These are phyloP conservation scores for Tricholoma flavovirens DNA, from an alignment of 768 basidiomycete genomes.

Conservation along the genomic window DNA sequence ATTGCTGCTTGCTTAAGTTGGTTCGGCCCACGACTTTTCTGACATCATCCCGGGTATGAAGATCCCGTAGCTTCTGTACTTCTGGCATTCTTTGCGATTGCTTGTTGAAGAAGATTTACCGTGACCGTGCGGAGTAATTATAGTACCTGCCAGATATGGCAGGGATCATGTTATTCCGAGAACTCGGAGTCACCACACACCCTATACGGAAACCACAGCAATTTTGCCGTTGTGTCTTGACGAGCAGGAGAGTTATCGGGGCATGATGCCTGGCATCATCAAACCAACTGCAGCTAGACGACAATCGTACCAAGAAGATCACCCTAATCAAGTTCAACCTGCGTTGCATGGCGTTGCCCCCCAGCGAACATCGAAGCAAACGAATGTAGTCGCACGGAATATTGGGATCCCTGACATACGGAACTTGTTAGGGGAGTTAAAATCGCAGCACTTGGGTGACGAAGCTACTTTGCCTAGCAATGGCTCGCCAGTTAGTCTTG, in stretches of 20 bases:
- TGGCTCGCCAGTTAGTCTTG: neutral
- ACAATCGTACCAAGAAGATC: slow-evolving; percentile 1
- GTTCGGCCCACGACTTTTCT: no score
- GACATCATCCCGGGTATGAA: no score
- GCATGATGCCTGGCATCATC: slow-evolving; percentile 2
- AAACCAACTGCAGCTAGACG: slow-evolving; percentile 3
- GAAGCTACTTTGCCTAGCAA: neutral
- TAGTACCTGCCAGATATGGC: no score
- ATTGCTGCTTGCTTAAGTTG: no score
- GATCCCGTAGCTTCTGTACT: no score
- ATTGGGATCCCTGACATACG: neutral
- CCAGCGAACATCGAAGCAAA: neutral
- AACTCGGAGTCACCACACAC: no score
- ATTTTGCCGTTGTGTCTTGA: slow-evolving; percentile 10
- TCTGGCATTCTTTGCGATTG: no score
- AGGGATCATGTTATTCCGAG: no score
- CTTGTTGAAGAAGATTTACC: no score
- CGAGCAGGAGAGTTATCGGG: slow-evolving; percentile 2
- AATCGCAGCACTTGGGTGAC: neutral
- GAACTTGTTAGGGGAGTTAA: neutral
- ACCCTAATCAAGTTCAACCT: neutral
- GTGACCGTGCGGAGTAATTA: no score
- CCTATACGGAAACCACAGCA: neutral
- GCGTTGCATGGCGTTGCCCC: neutral
- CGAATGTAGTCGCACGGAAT: neutral